Conservation (phyloP, 768 basidiomycete genomes). For the Trametes gibbosa region DNA sequence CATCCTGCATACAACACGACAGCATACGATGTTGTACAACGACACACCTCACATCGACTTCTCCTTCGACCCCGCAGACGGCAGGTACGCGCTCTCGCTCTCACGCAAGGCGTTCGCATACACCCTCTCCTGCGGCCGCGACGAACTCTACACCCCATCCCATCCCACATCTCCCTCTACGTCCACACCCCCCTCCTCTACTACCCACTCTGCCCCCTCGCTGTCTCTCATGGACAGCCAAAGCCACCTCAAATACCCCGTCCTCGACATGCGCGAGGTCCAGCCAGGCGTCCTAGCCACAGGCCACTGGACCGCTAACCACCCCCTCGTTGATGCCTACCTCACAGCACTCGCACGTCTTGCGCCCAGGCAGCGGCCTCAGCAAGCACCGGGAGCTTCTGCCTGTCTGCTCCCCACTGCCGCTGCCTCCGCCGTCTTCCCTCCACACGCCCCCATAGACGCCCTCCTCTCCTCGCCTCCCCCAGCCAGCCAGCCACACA, state of each 20-base stretch:
- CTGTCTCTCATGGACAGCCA: conserved; percentile 5
- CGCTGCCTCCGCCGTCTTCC: not conserved
- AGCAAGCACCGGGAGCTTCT: not conserved
- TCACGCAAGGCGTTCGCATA: conserved; percentile 27
- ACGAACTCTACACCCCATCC: conserved; percentile 25
- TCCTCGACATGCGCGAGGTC: conserved; percentile 26
- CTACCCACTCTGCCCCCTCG: not conserved
- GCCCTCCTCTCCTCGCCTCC: not conserved
- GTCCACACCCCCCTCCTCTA: conserved; percentile 16
- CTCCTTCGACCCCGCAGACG: conserved; percentile 11
- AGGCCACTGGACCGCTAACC: conserved; percentile 44
- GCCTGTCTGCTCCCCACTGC: not conserved
- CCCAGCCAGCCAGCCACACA: not conserved
- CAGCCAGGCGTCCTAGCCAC: conserved; percentile 37
- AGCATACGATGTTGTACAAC: not conserved
- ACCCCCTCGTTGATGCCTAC: conserved; percentile 48
- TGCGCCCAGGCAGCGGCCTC: conserved; percentile 28
- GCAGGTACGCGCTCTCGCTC: conserved; percentile 26
- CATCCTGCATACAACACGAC: not conserved
- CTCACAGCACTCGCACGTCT: conserved; percentile 43
- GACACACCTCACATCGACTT: not conserved
- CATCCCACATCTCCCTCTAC: conserved; percentile 22
- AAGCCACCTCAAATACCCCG: conserved; percentile 21
- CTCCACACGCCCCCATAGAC: not conserved
- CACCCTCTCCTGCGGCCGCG: conserved; percentile 39